phyloP scores from a whole-genome alignment of 495 filamentous ascomycete species.

The Filosporella fistucella region DNA sequence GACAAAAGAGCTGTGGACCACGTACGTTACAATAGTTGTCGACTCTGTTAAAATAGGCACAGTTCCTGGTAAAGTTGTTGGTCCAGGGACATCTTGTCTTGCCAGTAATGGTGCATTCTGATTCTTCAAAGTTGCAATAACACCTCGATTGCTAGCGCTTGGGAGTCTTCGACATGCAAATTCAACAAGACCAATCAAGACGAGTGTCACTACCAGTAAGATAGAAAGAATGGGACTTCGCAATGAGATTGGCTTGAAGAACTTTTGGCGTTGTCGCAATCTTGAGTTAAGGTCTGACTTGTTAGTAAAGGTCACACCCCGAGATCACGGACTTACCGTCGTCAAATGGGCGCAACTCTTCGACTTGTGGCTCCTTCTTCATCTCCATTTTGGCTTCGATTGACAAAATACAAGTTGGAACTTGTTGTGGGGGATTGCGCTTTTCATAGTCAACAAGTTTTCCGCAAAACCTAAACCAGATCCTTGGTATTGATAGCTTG shows the following conservation, averaged over 20 bases:
- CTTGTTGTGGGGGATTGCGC: too few relatives aligned
- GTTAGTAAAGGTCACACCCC: too few relatives aligned
- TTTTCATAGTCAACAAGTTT: too few relatives aligned
- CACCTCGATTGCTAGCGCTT: background rate
- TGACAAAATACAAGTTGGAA: too few relatives aligned
- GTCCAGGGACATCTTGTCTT: background rate
- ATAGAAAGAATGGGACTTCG: background rate
- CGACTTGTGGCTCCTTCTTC: too few relatives aligned
- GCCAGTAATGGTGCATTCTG: background rate
- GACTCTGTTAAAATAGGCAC: background rate
- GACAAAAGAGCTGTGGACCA: background rate
- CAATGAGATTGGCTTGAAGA: background rate
- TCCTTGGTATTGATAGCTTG: too few relatives aligned
- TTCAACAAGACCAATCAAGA: constrained; percentile 1
- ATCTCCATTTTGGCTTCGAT: too few relatives aligned
- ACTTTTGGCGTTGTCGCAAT: background rate
- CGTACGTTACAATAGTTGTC: background rate
- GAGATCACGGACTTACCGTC: too few relatives aligned
- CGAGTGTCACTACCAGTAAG: background rate
- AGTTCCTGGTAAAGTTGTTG: background rate
- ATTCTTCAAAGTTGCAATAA: background rate
- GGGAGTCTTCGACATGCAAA: background rate
- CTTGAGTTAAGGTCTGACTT: background rate
- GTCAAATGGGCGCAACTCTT: too few relatives aligned
- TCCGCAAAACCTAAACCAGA: too few relatives aligned